A percentile compares a stretch with the other conserved stretches of the same genome.
phyloP scores from a whole-genome alignment of 1,284 basidiomycete genomes.

The Trichosporon faecale region DNA sequence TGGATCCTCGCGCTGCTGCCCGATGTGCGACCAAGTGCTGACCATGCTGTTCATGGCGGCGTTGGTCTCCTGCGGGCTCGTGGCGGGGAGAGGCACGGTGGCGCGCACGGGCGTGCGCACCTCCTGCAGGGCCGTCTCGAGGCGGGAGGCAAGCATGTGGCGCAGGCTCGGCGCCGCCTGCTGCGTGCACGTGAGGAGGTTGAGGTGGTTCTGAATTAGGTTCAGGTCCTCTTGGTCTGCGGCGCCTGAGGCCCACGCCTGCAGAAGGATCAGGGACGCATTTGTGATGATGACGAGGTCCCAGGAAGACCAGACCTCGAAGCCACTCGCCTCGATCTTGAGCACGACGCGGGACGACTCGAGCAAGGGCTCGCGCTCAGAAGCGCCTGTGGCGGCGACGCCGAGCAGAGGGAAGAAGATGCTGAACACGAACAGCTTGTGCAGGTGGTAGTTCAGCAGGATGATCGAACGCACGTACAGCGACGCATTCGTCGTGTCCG shows the following conservation, averaged over 20 bases:
- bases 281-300: slow-evolving; percentile 30
- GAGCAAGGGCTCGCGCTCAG: slow-evolving; percentile 23
- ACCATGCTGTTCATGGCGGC: slow-evolving; percentile 6
- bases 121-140: slow-evolving; percentile 26
- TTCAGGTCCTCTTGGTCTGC: slow-evolving; percentile 23
- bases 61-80: neutral
- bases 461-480: slow-evolving; percentile 24
- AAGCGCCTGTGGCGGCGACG: slow-evolving; percentile 14
- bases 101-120: slow-evolving; percentile 23
- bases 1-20: neutral
- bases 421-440: slow-evolving; percentile 29
- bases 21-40: slow-evolving; percentile 4
- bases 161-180: slow-evolving; percentile 26
- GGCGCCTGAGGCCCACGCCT: slow-evolving; percentile 23
- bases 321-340: slow-evolving; percentile 24
- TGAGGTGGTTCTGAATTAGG: slow-evolving; percentile 28
- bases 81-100: neutral
- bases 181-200: slow-evolving; percentile 24
- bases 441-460: slow-evolving; percentile 31
- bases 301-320: slow-evolving; percentile 32
- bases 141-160: slow-evolving; percentile 23
- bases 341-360: slow-evolving; percentile 25
- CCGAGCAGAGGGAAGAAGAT: slow-evolving; percentile 27
- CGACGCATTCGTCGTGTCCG: slow-evolving; percentile 17
- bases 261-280: slow-evolving; percentile 24